Percentiles rank a stretch among this genome's conserved stretches.
Evolutionary conservation across 2,329 filamentous ascomycete genomes (phyloP).

Genomic region (Alternaria consortialis): DNA sequence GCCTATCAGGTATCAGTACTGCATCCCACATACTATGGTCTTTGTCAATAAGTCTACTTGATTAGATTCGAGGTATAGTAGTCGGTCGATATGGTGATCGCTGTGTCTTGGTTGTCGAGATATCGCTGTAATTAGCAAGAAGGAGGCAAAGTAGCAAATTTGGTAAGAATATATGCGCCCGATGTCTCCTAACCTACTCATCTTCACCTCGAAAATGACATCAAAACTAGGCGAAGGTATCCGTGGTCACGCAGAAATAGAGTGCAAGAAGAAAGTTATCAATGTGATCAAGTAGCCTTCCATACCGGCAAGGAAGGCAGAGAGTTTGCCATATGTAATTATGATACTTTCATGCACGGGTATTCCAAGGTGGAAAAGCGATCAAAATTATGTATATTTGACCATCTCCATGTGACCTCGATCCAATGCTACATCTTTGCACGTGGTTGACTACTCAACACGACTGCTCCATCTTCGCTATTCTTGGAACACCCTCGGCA

Average conservation of each 20-base stretch:
- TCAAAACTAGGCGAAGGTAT: neutral
- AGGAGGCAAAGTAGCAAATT: neutral
- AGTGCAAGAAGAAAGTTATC: neutral
- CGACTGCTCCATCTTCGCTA: neutral
- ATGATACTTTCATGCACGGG: no score
- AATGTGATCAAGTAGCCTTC: neutral
- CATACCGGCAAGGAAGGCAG: no score
- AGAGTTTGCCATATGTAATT: no score
- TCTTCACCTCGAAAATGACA: neutral
- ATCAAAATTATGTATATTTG: neutral
- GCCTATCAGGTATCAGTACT: neutral
- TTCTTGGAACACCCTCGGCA: slow-evolving; percentile 1
- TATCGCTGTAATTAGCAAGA: neutral
- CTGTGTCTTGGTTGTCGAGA: neutral
- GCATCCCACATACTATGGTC: neutral
- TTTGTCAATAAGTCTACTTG: neutral
- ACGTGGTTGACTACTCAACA: neutral
- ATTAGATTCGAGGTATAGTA: neutral
- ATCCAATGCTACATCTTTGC: no score
- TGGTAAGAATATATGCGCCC: neutral
- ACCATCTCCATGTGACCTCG: neutral
- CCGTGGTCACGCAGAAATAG: neutral
- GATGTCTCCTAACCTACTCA: neutral
- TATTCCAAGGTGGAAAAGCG: no score
- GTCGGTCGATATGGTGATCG: neutral